A percentile compares a stretch with the other conserved stretches of the same genome.
These are phyloP conservation scores for Podaxis mareebaensis DNA, from an alignment of 768 basidiomycete genomes.

Conservation along the genomic window DNA sequence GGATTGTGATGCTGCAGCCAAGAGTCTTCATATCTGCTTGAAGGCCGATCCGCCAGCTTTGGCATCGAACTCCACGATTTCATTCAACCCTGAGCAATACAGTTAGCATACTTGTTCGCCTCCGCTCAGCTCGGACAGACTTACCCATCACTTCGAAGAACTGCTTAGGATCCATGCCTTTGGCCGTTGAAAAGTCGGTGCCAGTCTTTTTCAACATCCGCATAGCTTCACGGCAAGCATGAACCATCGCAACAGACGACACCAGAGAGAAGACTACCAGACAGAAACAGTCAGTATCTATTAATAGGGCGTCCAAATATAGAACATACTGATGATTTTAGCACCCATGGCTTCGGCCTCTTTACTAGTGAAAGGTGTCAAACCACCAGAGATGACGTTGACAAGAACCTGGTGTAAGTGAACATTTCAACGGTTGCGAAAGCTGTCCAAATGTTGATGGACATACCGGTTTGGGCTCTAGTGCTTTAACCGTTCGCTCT, in stretches of 20 bases:
- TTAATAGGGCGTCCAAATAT: conserved; percentile 25
- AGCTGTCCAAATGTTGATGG: not conserved
- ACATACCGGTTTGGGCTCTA: conserved; percentile 70
- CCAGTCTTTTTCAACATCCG: conserved; percentile 74
- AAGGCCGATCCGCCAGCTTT: conserved; percentile 21
- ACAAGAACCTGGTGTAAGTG: conserved; percentile 53
- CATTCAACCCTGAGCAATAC: conserved; percentile 14
- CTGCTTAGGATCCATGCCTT: conserved; percentile 74
- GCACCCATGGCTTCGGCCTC: conserved; percentile 73
- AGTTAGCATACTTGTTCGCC: not conserved
- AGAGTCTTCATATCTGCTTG: conserved; percentile 9
- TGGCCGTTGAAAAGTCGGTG: conserved; percentile 59
- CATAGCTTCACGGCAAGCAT: conserved; percentile 80
- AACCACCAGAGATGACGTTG: conserved; percentile 77
- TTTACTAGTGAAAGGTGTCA: conserved; percentile 71
- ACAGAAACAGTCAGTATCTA: not conserved
- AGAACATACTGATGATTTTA: conserved; percentile 68
- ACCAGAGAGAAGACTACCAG: conserved; percentile 70
- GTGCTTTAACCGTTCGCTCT: conserved; percentile 59
- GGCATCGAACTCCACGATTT: conserved; percentile 20
- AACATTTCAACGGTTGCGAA: not conserved
- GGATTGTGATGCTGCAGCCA: not conserved
- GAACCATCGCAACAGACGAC: conserved; percentile 75
- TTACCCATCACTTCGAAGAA: conserved; percentile 80
- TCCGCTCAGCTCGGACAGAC: not conserved